phyloP scores from a whole-genome alignment of 495 filamentous ascomycete genomes.

The Tricharina praecox region DNA sequence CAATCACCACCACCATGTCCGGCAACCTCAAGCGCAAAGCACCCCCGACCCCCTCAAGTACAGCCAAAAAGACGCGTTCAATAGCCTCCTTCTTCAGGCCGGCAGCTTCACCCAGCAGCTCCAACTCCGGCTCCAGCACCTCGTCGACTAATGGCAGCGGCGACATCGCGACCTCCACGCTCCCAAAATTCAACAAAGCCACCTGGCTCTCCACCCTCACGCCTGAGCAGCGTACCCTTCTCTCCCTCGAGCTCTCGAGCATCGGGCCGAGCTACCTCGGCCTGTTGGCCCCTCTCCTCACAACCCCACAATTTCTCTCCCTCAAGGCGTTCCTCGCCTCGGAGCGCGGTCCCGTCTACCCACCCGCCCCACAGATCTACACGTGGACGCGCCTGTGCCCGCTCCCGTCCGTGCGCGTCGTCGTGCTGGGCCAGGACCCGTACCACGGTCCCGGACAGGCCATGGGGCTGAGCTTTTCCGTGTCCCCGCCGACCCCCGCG shows the following conservation, averaged over 20 bases:
- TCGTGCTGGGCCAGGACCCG: constrained; percentile 89
- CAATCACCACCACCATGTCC: constrained; percentile 10
- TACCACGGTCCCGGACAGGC: constrained; percentile 95
- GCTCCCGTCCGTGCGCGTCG: constrained; percentile 64
- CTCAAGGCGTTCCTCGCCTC: constrained; percentile 73
- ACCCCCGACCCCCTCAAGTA: constrained; percentile 30
- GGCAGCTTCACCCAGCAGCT: constrained; percentile 25
- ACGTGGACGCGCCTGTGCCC: constrained; percentile 90
- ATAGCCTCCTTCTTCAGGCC: constrained; percentile 41
- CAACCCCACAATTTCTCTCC: constrained; percentile 58
- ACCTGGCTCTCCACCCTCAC: constrained; percentile 70
- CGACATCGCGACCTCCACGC: too few species aligned
- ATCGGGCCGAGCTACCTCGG: constrained; percentile 80
- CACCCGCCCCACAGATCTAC: constrained; percentile 78
- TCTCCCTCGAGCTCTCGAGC: constrained; percentile 79
- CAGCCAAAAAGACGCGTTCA: constrained; percentile 58
- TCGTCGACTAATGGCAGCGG: too few species aligned
- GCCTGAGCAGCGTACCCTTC: constrained; percentile 60
- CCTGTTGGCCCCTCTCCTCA: constrained; percentile 66
- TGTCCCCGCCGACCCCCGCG: constrained; percentile 70
- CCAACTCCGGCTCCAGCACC: too few species aligned
- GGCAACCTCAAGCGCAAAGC: constrained; percentile 51
- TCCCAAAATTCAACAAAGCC: constrained; percentile 58
- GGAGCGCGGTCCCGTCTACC: constrained; percentile 64
- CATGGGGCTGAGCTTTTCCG: constrained; percentile 87